Evolutionary conservation across 2,329 filamentous ascomycete genomes (phyloP), one percentile per base, ranked within the genome.

Genomic region (Huntiella decipiens): DNA sequence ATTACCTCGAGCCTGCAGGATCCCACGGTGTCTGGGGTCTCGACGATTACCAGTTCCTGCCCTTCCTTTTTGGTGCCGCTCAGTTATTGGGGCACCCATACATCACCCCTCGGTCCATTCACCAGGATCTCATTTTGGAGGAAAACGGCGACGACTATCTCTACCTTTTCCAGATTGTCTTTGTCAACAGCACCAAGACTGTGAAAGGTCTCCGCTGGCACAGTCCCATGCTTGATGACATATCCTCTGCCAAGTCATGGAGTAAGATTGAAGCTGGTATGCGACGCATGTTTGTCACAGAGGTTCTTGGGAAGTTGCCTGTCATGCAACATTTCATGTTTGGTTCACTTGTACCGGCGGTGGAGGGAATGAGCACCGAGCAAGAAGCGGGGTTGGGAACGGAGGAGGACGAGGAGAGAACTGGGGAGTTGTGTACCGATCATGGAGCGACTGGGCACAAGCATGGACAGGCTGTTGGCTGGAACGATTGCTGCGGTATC

Each of bases 291-390:
- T 96, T 96, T 57, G 71, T 88, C 44, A 82, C 79, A 36, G 91
- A 98, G 61, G 88, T 98, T 1, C 62, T 98, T 44, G 78, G 82
- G 31, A 98, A 98, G 62, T 60, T 98, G 46, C 91, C 91, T 1
- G 88, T 98, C 38, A 96, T 96, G 86, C 91, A 98, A 63, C 92
- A 98, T 60, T 98, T 98, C 55, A 58, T 98, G 46, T 98, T 98
- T 57, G 91, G 91, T 1, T 80, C 77, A 6, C 62, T 98, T 43
- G 70, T 98, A 1, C 79, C 84, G 0, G 85, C 88, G 0, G 74
- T 70, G 0, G 74, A 84, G 16, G 83, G 75, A 1, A 96, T 98
- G 91, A 82, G 75, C 51, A 70, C 67, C 40, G 74, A 77, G 54
- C 63, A 64, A 19, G 70, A 74, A 40, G 62, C 63, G 1, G 69